Base-by-base conservation (phyloP, 2,329 filamentous ascomycete genomes). In the Neonectria neomacrospora region DNA sequence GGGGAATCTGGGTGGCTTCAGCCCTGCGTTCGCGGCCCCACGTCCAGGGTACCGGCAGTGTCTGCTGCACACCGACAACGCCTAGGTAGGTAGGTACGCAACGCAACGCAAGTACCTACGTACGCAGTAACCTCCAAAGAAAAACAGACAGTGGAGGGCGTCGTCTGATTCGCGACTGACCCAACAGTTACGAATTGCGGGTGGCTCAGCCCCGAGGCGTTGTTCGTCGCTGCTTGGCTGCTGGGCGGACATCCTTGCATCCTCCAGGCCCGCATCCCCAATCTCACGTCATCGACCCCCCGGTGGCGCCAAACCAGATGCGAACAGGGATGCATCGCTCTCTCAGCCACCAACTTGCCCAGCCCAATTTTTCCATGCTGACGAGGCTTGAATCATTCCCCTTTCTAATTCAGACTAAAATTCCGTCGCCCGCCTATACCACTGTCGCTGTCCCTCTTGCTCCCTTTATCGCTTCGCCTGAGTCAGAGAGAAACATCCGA, bases 261-360 rank as follows among this genome's bases (percentile, higher is more conserved):
- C 34, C 6, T 37, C 2, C 34, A 37, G 34, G 34, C 34, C 34
- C n/a, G 34, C 37, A 45, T 14, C 26, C 50, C 39, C 26, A 64
- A 52, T 71, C 69, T 71, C 69, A 71, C 69, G 69, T 71, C 69
- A 71, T 71, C 69, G 61, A 67, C 57, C 26, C 45, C 58, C 56
- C 59, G 65, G 67, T 67, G 66, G 66, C 61, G 67, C 60, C 48
- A 52, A 48, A 20, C 32, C 30, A 60, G 45, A 22, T 23, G n/a
- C 48, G 39, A 48, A 44, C 34, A 37, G 16, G 34, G 34, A 37
- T 37, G 34, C 34, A 37, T 37, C 34, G 2, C 14, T n/a, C 14
- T 5, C 34, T 37, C 32, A n/a, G 7, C 5, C 34, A 37, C 7
- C 37, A 3, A n/a, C 16, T 18, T 14, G n/a, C 37, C 37, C 16